phyloP scores from a whole-genome alignment of 139 green algal species.

The Ulvella scutata region DNA sequence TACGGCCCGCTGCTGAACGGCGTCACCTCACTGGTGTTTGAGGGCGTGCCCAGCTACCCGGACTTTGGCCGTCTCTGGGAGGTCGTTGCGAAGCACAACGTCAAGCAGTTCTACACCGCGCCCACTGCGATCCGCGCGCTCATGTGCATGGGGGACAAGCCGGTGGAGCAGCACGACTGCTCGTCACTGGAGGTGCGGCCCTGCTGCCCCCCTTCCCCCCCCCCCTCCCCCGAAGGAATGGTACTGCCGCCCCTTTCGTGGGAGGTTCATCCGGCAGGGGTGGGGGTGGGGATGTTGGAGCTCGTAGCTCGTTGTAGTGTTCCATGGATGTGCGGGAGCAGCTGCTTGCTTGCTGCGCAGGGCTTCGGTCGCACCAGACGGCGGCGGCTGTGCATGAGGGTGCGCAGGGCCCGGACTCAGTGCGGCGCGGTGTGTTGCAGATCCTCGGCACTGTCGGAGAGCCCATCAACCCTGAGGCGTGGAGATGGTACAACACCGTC shows the following conservation, averaged over 20 bases:
- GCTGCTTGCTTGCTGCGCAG: too few species aligned
- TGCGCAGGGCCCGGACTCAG: too few species aligned
- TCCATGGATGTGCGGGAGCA: too few species aligned
- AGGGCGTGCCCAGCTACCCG: slow-evolving; percentile 81
- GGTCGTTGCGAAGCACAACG: slow-evolving; percentile 75
- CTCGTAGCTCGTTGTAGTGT: too few species aligned
- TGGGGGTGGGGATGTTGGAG: too few species aligned
- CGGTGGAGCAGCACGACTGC: slow-evolving; percentile 34
- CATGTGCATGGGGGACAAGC: slow-evolving; percentile 65
- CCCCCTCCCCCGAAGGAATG: too few species aligned
- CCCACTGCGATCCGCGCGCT: slow-evolving; percentile 84
- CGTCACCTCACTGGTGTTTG: slow-evolving; percentile 74
- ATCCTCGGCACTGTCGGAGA: slow-evolving; percentile 91
- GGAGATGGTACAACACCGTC: slow-evolving; percentile 83
- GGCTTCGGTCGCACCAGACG: too few species aligned
- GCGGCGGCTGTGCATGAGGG: too few species aligned
- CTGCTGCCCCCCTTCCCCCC: too few species aligned
- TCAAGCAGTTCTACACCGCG: slow-evolving; percentile 88
- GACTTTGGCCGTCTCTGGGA: slow-evolving; percentile 81
- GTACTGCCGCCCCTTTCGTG: too few species aligned
- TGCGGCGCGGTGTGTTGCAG: too few species aligned
- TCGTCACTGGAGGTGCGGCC: slow-evolving; percentile 9
- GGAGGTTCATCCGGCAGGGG: too few species aligned
- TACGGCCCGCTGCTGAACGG: slow-evolving; percentile 81
- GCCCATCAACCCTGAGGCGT: slow-evolving; percentile 96